Percentiles rank a stretch among this genome's conserved stretches.
phyloP scores from a whole-genome alignment of 2,329 filamentous ascomycete genomes.

The Pestalotiopsis fici region DNA sequence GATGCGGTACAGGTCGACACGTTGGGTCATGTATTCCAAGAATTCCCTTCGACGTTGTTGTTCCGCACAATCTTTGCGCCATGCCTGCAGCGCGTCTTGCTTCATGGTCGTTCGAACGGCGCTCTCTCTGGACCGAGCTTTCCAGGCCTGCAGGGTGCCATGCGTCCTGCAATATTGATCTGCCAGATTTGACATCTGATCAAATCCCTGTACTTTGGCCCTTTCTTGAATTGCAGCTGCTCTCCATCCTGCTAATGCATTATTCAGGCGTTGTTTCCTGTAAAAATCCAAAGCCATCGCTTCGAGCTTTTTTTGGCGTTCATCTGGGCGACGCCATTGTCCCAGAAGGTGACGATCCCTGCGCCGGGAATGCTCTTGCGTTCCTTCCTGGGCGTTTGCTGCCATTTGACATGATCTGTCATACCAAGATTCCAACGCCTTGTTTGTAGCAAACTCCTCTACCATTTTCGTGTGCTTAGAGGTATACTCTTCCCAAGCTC shows the following conservation, averaged over 20 bases:
- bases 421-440: conserved; percentile 12
- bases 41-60: conserved; percentile 18
- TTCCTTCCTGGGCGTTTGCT: background rate
- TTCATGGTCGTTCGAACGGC: conserved; percentile 11
- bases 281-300: conserved; percentile 6
- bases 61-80: conserved; percentile 14
- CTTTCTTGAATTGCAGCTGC: background rate
- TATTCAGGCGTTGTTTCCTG: background rate
- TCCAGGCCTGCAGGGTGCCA: conserved; percentile 15
- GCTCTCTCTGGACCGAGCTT: conserved; percentile 12
- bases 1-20: conserved; percentile 28
- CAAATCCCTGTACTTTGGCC: background rate
- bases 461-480: conserved; percentile 21
- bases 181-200: conserved; percentile 9
- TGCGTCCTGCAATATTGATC: conserved; percentile 12
- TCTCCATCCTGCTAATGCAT: conserved; percentile 11
- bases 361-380: conserved; percentile 7
- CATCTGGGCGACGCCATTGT: conserved; percentile 12
- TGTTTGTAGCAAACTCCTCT: conserved; percentile 18
- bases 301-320: conserved; percentile 7
- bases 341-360: background rate
- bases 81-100: conserved; percentile 8
- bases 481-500: conserved; percentile 30
- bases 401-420: background rate
- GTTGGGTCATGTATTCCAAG: conserved; percentile 24